These are phyloP conservation scores for Lactifluus piperatus DNA, from an alignment of 768 basidiomycete species.

Conservation along the genomic window DNA sequence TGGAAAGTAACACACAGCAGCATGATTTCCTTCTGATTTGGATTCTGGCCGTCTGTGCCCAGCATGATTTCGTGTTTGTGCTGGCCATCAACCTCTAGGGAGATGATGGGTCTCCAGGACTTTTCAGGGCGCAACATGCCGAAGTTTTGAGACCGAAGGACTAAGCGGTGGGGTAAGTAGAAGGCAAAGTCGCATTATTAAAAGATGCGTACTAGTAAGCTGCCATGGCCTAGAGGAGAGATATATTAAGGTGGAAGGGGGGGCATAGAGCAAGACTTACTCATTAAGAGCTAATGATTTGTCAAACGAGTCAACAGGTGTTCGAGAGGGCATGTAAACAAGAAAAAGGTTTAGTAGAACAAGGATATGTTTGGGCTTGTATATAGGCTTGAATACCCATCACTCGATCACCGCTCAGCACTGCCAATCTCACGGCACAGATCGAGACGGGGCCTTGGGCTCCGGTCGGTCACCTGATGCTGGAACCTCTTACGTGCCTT, in stretches of 20 bases:
- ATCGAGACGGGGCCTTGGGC: no score
- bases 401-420: no score
- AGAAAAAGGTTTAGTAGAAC: no score
- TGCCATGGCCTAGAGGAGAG: conserved; percentile 24
- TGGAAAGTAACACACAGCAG: conserved; percentile 38
- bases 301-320: neutral
- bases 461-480: no score
- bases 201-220: conserved; percentile 21
- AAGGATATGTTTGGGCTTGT: no score
- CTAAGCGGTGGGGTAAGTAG: conserved; percentile 20
- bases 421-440: no score
- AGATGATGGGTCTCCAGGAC: conserved; percentile 60
- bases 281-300: neutral
- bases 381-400: neutral
- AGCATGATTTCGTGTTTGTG: conserved; percentile 47
- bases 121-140: conserved; percentile 45
- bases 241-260: neutral
- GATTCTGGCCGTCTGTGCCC: conserved; percentile 62
- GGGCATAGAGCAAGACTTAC: neutral
- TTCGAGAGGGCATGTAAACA: neutral
- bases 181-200: neutral
- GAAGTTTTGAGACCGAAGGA: conserved; percentile 34
- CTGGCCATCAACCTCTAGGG: conserved; percentile 45
- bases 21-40: conserved; percentile 49
- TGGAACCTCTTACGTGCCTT: no score